Evolutionary conservation across 1,284 basidiomycete genomes (phyloP).

Genomic region (Flammula alnicola): DNA sequence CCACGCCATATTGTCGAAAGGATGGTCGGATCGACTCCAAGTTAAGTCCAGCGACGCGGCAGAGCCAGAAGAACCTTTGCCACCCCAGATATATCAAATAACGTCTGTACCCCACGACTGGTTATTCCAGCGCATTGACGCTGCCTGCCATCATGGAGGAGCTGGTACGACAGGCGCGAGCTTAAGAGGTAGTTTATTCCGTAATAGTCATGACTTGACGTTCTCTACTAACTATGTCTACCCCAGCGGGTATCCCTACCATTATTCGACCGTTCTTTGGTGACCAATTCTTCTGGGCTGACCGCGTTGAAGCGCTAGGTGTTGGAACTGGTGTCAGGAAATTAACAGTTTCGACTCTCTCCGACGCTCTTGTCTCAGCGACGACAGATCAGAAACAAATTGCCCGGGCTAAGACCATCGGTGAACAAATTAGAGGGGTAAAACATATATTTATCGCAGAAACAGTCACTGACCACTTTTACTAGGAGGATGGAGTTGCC

Average conservation of each 20-base stretch:
- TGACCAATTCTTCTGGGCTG: conserved; percentile 97
- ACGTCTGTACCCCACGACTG: conserved; percentile 95
- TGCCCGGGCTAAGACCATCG: conserved; percentile 79
- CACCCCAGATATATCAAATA: conserved; percentile 82
- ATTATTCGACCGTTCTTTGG: conserved; percentile 98
- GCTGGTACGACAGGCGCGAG: conserved; percentile 96
- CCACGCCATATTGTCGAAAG: conserved; percentile 92
- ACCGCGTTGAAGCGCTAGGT: conserved; percentile 91
- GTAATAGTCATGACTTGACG: background rate
- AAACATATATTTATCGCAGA: background rate
- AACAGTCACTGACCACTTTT: background rate
- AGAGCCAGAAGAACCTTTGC: conserved; percentile 71
- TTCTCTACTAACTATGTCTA: conserved; percentile 14
- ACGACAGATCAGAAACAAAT: conserved; percentile 91
- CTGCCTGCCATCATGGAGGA: conserved; percentile 96
- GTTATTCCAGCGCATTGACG: conserved; percentile 93
- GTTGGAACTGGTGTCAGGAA: conserved; percentile 87
- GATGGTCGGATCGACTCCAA: conserved; percentile 94
- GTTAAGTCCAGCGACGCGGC: conserved; percentile 62
- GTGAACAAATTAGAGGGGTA: conserved; percentile 84
- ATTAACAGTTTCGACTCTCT: conserved; percentile 78
- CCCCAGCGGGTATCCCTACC: conserved; percentile 89
- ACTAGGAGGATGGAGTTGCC: conserved; percentile 85
- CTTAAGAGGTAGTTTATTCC: conserved; percentile 65
- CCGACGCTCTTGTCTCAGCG: conserved; percentile 78